Percentiles rank a stretch among this genome's conserved stretches.
Conservation (phyloP, 2,329 filamentous ascomycete genomes). For the Pseudopithomyces chartarum region DNA sequence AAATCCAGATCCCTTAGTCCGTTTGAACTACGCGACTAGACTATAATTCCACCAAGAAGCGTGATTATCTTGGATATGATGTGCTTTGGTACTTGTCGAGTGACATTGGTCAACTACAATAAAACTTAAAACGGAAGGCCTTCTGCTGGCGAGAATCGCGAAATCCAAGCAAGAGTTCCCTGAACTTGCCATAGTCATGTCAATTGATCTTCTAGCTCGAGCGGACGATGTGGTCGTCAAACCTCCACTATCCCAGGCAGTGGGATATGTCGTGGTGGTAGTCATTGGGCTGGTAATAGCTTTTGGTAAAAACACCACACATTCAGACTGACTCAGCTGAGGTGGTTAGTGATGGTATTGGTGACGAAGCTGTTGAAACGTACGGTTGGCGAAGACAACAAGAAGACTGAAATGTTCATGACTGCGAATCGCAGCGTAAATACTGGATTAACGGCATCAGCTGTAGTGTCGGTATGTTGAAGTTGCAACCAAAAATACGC, state of each 20-base stretch:
- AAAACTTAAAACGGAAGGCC: neutral
- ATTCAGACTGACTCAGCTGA: neutral
- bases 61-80: neutral
- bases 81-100: neutral
- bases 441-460: constrained; percentile 25
- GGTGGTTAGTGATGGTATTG: constrained; percentile 49
- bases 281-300: constrained; percentile 49
- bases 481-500: neutral
- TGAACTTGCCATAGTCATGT: neutral
- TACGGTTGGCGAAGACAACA: constrained; percentile 58
- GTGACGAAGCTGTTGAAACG: constrained; percentile 54
- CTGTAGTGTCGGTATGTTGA: constrained; percentile 19
- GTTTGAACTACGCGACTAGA: neutral
- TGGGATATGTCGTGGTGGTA: constrained; percentile 52
- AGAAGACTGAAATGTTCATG: constrained; percentile 57
- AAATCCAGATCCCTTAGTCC: neutral
- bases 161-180: too few relatives aligned
- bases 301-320: constrained; percentile 19
- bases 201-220: constrained; percentile 2
- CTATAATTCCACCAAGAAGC: neutral
- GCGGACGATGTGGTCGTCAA: constrained; percentile 19
- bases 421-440: constrained; percentile 28
- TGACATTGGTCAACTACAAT: neutral
- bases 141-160: too few relatives aligned
- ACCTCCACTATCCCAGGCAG: constrained; percentile 34